Conservation (phyloP, 164 flowering plant genomes). For the Akebia trifoliata region DNA sequence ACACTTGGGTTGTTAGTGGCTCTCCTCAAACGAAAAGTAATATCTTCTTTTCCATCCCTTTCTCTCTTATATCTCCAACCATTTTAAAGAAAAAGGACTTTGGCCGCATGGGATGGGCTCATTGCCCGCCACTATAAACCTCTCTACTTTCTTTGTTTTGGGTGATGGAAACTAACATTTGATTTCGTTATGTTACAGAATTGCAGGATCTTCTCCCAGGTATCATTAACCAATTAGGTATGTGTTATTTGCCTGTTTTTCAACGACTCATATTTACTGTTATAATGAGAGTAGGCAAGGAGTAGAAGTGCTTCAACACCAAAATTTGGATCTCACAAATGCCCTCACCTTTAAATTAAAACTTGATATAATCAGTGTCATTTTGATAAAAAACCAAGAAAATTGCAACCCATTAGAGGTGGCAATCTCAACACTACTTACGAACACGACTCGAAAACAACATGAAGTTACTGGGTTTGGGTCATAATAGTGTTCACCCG, state of each 20-base stretch:
- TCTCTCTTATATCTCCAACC: neutral
- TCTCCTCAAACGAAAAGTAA: constrained; percentile 80
- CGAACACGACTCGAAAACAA: no score
- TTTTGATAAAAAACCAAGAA: no score
- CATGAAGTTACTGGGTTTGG: no score
- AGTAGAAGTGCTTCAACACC: no score
- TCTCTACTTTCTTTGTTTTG: neutral
- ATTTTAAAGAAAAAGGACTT: no score
- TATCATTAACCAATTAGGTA: constrained; percentile 57
- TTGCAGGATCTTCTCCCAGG: constrained; percentile 57
- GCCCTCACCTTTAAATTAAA: no score
- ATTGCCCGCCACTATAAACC: neutral
- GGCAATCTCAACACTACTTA: no score
- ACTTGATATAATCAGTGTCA: no score
- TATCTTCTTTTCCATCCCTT: constrained; percentile 3
- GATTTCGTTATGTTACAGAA: constrained; percentile 27
- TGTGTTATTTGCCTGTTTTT: constrained; percentile 2
- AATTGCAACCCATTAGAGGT: no score
- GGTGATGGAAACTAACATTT: neutral
- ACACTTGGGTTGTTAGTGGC: constrained; percentile 97
- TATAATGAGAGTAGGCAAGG: neutral
- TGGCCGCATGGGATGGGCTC: no score
- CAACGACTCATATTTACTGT: neutral
- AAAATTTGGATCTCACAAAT: no score
- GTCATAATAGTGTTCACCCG: no score